phyloP scores from a whole-genome alignment of 2,329 filamentous ascomycete genomes.

The Claviceps sp. region DNA sequence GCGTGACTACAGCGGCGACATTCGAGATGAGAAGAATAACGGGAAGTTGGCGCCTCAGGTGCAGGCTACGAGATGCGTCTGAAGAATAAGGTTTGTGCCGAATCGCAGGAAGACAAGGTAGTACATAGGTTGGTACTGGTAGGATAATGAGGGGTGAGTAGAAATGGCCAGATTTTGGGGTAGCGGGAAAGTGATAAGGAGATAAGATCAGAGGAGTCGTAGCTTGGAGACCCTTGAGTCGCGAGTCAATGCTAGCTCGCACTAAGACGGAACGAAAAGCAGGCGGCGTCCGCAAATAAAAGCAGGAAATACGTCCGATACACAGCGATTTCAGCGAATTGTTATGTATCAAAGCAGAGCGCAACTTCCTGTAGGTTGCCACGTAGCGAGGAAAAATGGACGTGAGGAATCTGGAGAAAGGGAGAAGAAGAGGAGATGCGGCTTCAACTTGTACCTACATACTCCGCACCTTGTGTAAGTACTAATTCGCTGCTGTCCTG shows the following conservation, averaged over 20 bases:
- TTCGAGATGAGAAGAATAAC: not conserved
- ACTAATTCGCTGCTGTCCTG: no score
- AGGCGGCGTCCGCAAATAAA: not conserved
- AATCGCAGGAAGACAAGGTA: not conserved
- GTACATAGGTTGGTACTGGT: not conserved
- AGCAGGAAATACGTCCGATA: not conserved
- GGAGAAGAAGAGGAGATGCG: no score
- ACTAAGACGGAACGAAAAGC: not conserved
- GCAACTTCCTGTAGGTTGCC: not conserved
- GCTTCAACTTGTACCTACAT: no score
- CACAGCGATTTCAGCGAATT: not conserved
- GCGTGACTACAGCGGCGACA: conserved; percentile 1
- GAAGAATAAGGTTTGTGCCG: not conserved
- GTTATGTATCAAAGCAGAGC: not conserved
- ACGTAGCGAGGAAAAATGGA: no score
- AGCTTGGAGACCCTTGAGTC: not conserved
- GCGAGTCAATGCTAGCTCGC: not conserved
- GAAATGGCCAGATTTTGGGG: not conserved
- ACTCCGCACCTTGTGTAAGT: no score
- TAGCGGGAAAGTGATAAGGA: not conserved
- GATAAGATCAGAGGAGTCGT: not conserved
- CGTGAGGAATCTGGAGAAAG: no score
- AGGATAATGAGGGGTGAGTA: conserved; percentile 3
- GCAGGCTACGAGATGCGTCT: not conserved
- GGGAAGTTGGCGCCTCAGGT: not conserved